Evolutionary conservation across 345 rosid genomes (phyloP), one percentile per base, ranked within the genome.

Genomic region (Syzygium jambos): DNA sequence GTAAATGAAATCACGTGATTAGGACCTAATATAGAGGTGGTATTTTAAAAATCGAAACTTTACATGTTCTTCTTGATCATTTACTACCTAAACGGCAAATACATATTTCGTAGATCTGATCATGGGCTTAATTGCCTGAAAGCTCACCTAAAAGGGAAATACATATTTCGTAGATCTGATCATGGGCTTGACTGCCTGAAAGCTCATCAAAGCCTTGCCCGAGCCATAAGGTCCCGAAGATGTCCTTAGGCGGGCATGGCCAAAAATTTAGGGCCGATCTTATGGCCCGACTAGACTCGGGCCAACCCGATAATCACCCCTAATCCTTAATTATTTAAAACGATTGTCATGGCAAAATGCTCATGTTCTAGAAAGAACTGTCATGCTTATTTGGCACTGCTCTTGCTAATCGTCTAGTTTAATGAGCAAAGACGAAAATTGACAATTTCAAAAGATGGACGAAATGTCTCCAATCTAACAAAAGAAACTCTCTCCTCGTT

Each of bases 51-150:
- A 73, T 38, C 80, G 4, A 19, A 38, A 11, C 38, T 38, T 2
- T 34, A 9, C 10, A 1, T 19, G 10, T 1, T 5, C 19, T 5
- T 4, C 6, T 73, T 73, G 9, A 19, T 25, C 46, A 43, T 9
- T 2, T 11, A 0, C 6, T 19, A 34, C 12, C 0, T 38, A 10
- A 19, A 73, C 9, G 7, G 11, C 0, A 16, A 9, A 5, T 10
- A 1, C 3, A 73, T 10, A 1, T 73, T 34, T 34, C 11, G 7
- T 38, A 5, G 1, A 19, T 0, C 12, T 34, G 2, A 34, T 68
- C 4, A 1, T 19, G 19, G 3, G 7, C 13, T 73, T 73, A 4
- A 73, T 0, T 17, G 1, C 4, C 2, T 8, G 7, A 38, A 38
- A 34, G 11, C 14, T 34, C 3, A 19, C 11, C 0, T 38, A 10